These are phyloP conservation scores for Thraustochytrium sp. DNA, from an alignment of 352 stramenopile genomes.

Conservation along the genomic window DNA sequence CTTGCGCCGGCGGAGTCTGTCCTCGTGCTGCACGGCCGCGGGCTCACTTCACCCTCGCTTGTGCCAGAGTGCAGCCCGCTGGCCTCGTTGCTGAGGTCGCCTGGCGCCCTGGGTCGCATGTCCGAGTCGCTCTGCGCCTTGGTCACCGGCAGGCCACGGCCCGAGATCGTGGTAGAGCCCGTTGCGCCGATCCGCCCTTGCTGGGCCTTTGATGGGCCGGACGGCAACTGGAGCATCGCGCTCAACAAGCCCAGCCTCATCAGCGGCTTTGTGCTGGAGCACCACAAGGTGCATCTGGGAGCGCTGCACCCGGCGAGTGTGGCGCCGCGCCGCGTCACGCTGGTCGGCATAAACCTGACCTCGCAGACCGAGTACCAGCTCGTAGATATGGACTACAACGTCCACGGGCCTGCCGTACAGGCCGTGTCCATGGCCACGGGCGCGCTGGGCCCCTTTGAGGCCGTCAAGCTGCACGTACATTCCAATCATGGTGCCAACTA, in stretches of 20 bases:
- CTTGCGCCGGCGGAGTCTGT: background rate
- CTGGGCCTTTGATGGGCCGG: conserved; percentile 1
- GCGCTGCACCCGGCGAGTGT: background rate
- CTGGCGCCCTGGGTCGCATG: background rate
- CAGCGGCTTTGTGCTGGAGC: background rate
- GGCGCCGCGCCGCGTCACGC: background rate
- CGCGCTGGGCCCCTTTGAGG: background rate
- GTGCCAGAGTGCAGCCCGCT: background rate
- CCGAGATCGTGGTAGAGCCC: background rate
- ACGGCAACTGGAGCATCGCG: background rate
- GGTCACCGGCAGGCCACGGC: background rate
- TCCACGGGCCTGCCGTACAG: background rate
- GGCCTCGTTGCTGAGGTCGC: background rate
- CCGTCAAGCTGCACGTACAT: background rate
- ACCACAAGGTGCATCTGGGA: background rate
- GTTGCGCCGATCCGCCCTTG: background rate
- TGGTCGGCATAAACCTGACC: conserved; percentile 8
- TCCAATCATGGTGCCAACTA: background rate
- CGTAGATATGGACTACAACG: background rate
- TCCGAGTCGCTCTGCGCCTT: background rate
- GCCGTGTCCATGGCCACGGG: background rate
- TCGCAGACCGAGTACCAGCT: background rate
- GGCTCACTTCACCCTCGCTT: background rate
- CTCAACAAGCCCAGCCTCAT: background rate
- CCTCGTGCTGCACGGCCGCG: background rate